Conservation (phyloP, 768 basidiomycete species). For the Psilocybe tampanensis region DNA sequence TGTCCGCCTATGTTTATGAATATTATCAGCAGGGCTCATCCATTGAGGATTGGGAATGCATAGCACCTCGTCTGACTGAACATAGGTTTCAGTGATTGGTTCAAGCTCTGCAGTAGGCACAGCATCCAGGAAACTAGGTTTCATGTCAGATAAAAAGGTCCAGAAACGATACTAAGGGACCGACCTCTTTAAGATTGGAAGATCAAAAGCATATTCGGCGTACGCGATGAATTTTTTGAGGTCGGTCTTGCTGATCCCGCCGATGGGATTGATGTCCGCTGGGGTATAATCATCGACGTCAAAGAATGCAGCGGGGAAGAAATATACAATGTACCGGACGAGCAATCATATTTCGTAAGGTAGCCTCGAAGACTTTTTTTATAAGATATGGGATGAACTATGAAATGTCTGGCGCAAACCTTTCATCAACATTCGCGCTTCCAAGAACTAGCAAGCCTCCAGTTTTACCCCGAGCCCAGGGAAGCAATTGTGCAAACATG, state of each 20-base stretch:
- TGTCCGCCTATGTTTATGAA: conserved; percentile 67
- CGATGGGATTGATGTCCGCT: conserved; percentile 99
- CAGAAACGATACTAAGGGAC: conserved; percentile 8
- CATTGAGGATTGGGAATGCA: background rate
- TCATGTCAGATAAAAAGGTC: background rate
- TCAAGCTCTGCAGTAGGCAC: conserved; percentile 96
- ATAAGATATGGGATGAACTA: background rate
- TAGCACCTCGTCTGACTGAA: conserved; percentile 92
- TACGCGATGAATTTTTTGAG: conserved; percentile 94
- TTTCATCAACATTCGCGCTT: conserved; percentile 98
- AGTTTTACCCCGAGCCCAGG: conserved; percentile 82
- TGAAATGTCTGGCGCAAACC: conserved; percentile 42
- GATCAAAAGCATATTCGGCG: conserved; percentile 73
- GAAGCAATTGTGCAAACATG: conserved; percentile 92
- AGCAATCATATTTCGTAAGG: conserved; percentile 97
- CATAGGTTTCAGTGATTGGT: conserved; percentile 91
- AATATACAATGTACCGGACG: conserved; percentile 57
- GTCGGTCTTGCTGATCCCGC: conserved; percentile 97
- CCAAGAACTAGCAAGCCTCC: conserved; percentile 96
- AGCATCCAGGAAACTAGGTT: conserved; percentile 81
- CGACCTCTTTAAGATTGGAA: conserved; percentile 83
- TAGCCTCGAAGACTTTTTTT: conserved; percentile 86
- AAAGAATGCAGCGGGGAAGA: too few species aligned
- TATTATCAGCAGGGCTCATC: too few species aligned
- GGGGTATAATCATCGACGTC: conserved; percentile 8